Evolutionary conservation across 202 grass and related monocot species (phyloP).

Genomic region (Setaria italica): DNA sequence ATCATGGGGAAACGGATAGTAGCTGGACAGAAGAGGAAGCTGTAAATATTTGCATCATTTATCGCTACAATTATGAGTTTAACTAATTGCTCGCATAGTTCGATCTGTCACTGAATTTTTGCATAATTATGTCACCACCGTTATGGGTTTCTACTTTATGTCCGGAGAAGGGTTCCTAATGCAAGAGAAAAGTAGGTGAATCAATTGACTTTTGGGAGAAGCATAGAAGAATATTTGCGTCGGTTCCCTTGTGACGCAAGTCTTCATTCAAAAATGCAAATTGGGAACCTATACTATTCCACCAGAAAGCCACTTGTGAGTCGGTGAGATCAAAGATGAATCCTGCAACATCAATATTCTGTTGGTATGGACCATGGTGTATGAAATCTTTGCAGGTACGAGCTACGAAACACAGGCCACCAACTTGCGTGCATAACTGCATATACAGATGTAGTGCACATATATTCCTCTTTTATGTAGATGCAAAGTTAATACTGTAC

Average conservation of each 20-base stretch:
- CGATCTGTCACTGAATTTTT: slow-evolving; percentile 4
- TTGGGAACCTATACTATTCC: slow-evolving; percentile 38
- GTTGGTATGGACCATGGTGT: background rate
- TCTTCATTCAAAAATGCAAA: slow-evolving; percentile 43
- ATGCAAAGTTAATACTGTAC: slow-evolving; percentile 1
- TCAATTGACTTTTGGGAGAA: slow-evolving; percentile 37
- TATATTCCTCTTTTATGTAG: background rate
- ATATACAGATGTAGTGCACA: slow-evolving; percentile 2
- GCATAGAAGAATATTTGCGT: slow-evolving; percentile 25
- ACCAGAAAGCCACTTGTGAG: slow-evolving; percentile 18
- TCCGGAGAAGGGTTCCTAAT: slow-evolving; percentile 19
- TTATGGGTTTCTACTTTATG: slow-evolving; percentile 6
- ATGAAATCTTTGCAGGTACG: slow-evolving; percentile 25
- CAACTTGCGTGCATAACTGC: background rate
- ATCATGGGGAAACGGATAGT: background rate
- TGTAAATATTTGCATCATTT: slow-evolving; percentile 1
- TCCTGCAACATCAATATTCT: slow-evolving; percentile 24
- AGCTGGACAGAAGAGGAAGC: background rate
- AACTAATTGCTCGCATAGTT: background rate
- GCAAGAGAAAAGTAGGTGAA: slow-evolving; percentile 28
- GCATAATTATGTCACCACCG: slow-evolving; percentile 13
- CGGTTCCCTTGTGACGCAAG: slow-evolving; percentile 48
- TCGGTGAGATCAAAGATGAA: slow-evolving; percentile 41
- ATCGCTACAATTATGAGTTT: background rate
- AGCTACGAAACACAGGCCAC: background rate